These are phyloP conservation scores for Brasilioporus rufonigricans DNA, from an alignment of 768 basidiomycete genomes.

Conservation along the genomic window DNA sequence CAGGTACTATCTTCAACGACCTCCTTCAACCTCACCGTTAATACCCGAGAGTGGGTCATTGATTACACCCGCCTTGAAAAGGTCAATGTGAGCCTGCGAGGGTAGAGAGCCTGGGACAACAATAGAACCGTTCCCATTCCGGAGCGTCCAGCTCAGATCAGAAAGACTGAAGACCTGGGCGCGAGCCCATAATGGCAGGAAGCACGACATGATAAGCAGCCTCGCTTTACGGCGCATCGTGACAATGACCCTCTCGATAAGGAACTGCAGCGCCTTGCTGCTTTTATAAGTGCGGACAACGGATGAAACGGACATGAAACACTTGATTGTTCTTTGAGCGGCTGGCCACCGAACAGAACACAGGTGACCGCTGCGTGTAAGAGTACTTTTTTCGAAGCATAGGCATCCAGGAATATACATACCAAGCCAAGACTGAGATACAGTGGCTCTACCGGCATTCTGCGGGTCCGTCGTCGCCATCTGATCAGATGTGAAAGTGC, in stretches of 20 bases:
- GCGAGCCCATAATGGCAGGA: conserved; percentile 9
- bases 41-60: conserved; percentile 52
- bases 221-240: conserved; percentile 1
- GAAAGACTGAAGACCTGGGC: conserved; percentile 42
- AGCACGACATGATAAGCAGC: conserved; percentile 1
- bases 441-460: neutral
- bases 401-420: neutral
- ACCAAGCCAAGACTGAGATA: neutral
- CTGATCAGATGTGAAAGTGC: neutral
- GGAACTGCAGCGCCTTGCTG: neutral
- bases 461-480: neutral
- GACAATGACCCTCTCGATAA: neutral
- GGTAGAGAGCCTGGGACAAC: conserved; percentile 50
- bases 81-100: conserved; percentile 54
- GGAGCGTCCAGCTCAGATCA: conserved; percentile 49
- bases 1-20: neutral
- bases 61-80: conserved; percentile 50
- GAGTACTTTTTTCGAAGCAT: neutral
- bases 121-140: conserved; percentile 52
- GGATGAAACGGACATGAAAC: conserved; percentile 8
- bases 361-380: neutral
- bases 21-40: conserved; percentile 40
- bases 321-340: neutral
- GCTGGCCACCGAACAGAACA: neutral
- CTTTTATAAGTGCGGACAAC: neutral